Evolutionary conservation across 352 stramenopile genomes (phyloP), one percentile per base, ranked within the genome.

Genomic region (Globisporangium camurandrum): DNA sequence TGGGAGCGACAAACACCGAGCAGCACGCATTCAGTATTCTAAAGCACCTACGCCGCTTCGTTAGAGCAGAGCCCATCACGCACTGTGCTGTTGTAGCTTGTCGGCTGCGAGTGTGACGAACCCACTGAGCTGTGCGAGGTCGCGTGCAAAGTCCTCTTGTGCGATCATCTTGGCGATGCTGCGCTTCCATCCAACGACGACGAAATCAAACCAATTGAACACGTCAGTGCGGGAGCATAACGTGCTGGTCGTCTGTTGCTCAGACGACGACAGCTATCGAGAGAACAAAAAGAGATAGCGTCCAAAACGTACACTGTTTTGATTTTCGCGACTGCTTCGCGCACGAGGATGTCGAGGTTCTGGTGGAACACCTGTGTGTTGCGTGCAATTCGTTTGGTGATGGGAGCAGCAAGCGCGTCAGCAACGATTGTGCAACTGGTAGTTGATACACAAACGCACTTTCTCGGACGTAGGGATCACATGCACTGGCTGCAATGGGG

Each of bases 351-450:
- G 28, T 87, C 71, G 9, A 89, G 31, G 27, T 69, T 78, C 41
- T 80, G 71, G n/a, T 71, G 57, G 34, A 71, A 67, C 3, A 78
- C 62, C 75, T 88, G 38, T n/a, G n/a, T n/a, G n/a, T n/a, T n/a
- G n/a, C n/a, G n/a, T n/a, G n/a, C n/a, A n/a, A n/a, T n/a, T n/a
- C n/a, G n/a, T n/a, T n/a, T n/a, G n/a, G n/a, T n/a, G n/a, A n/a
- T n/a, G n/a, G n/a, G n/a, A n/a, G 6, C 5, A 0, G 33, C 19
- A 12, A 39, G 33, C 9, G 11, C 17, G 33, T 7, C 7, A 1
- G 14, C 11, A 39, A n/a, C 6, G 33, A 3, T 17, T 39, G 33
- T 19, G 6, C 19, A 7, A 22, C n/a, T 6, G 14, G 19, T 26
- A 33, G 7, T 33, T 4, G 14, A 22, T 5, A 37, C 4, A n/a